Conservation (phyloP, 345 rosid species). For the Citropsis articulata region DNA sequence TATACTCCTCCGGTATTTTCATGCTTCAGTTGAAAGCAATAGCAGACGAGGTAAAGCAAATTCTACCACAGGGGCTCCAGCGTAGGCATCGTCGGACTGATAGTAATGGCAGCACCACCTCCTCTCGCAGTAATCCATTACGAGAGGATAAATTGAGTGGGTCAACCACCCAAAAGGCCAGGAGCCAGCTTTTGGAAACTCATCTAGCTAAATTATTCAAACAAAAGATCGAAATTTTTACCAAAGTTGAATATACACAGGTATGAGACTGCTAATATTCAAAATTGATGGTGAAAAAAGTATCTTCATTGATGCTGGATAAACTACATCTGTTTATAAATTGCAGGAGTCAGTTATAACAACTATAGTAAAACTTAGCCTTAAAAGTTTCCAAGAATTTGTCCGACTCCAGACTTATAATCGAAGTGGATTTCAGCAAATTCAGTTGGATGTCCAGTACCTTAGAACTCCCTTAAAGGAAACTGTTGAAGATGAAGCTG, state of each 20-base stretch:
- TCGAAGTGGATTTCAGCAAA: conserved; percentile 97
- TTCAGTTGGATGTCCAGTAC: conserved; percentile 93
- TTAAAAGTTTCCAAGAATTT: conserved; percentile 93
- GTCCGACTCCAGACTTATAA: conserved; percentile 90
- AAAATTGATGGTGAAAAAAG: conserved; percentile 11
- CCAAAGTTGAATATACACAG: conserved; percentile 94
- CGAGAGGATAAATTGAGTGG: conserved; percentile 72
- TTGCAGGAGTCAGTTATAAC: conserved; percentile 86
- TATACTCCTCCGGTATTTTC: not conserved
- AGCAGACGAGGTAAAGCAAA: conserved; percentile 75
- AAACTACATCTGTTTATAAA: conserved; percentile 12
- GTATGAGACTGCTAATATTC: conserved; percentile 29
- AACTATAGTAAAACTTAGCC: conserved; percentile 69
- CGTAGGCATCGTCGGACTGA: conserved; percentile 84
- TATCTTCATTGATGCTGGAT: conserved; percentile 14
- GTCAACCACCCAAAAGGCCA: conserved; percentile 71
- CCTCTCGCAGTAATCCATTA: conserved; percentile 82
- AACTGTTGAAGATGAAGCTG: conserved; percentile 79
- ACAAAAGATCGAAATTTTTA: conserved; percentile 96
- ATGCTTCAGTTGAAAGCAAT: conserved; percentile 61
- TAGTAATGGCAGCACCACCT: conserved; percentile 90
- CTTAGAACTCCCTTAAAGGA: conserved; percentile 71
- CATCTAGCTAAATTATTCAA: conserved; percentile 98
- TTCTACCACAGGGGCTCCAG: conserved; percentile 70
- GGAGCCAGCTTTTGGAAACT: conserved; percentile 97